Conservation (phyloP, 331 rosid genomes). For the Cucumis variabilis region DNA sequence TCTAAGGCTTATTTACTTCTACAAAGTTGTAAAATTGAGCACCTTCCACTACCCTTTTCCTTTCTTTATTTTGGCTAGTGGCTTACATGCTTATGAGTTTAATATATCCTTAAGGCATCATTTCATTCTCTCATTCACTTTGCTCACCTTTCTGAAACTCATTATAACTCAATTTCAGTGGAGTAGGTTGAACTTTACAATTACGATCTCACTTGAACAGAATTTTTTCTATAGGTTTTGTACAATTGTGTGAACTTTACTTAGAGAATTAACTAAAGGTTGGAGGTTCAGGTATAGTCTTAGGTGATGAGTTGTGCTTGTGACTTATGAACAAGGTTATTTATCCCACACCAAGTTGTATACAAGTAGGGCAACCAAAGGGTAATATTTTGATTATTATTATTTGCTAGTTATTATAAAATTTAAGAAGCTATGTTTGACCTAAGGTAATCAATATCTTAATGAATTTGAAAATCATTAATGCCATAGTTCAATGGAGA, state of each 20-base stretch:
- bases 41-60: too few relatives aligned
- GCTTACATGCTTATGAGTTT: not conserved
- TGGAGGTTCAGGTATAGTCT: not conserved
- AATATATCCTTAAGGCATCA: too few relatives aligned
- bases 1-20: conserved; percentile 22
- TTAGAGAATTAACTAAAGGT: not conserved
- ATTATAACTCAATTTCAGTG: not conserved
- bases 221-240: too few relatives aligned
- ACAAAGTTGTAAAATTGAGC: conserved; percentile 21
- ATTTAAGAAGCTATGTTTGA: not conserved
- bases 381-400: not conserved
- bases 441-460: not conserved
- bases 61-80: not conserved
- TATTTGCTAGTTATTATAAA: not conserved
- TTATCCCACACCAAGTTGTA: too few relatives aligned
- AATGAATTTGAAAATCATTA: conserved; percentile 8
- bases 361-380: not conserved
- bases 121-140: conserved; percentile 27
- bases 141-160: conserved; percentile 5
- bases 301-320: too few relatives aligned
- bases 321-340: too few relatives aligned
- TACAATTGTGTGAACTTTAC: too few relatives aligned
- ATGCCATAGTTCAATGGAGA: not conserved
- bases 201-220: too few relatives aligned
- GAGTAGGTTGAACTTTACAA: not conserved